Evolutionary conservation across 225 moss, liverwort and hornwort genomes (phyloP).

Genomic region (Climacium dendroides): DNA sequence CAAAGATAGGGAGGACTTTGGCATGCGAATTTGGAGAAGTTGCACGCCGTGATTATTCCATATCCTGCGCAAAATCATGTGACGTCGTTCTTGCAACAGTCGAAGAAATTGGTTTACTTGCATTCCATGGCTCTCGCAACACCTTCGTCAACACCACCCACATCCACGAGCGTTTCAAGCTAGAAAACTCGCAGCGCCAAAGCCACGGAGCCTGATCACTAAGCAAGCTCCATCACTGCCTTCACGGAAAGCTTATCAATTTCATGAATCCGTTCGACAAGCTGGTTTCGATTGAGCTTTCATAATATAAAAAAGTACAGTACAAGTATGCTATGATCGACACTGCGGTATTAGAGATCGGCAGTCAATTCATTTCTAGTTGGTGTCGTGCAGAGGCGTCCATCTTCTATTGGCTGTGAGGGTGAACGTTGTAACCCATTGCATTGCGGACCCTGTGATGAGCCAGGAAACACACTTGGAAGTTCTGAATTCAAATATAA

Average conservation of each 20-base stretch:
- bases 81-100: constrained; percentile 3
- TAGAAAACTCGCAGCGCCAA: not conserved
- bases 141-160: constrained; percentile 16
- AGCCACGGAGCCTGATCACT: not conserved
- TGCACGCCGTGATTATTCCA: constrained; percentile 5
- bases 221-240: not conserved
- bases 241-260: not conserved
- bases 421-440: no score
- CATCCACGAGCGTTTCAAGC: not conserved
- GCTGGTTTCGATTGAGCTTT: no score
- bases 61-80: constrained; percentile 6
- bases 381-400: no score
- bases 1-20: no score
- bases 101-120: not conserved
- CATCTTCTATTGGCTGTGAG: no score
- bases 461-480: no score
- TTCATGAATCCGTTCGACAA: not conserved
- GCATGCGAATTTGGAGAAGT: no score
- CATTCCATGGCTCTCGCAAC: not conserved
- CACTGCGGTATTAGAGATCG: no score
- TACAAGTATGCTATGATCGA: no score
- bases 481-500: no score
- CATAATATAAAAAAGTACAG: not conserved
- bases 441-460: no score
- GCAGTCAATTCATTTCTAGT: no score